Evolutionary conservation across 176 grass and related monocot genomes (phyloP).

Genomic region (Hyparrhenia diplandra): DNA sequence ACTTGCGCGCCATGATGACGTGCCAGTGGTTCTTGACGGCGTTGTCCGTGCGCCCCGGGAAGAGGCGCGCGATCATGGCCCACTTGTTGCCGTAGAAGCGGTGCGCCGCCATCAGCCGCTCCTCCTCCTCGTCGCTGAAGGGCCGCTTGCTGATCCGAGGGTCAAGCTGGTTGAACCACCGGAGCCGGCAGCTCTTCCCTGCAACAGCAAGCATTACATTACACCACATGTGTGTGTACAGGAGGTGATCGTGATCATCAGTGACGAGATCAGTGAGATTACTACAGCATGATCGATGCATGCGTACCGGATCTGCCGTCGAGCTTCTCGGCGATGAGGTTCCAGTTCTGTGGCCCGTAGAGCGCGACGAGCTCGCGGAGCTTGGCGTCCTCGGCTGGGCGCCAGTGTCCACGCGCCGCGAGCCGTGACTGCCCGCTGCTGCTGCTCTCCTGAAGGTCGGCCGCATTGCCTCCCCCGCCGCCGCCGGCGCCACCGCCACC

Average conservation of each 20-base stretch:
- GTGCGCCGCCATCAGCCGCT: constrained; percentile 82
- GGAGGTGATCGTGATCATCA: no score
- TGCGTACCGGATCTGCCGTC: constrained; percentile 86
- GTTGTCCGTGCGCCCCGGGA: constrained; percentile 92
- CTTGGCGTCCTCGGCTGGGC: constrained; percentile 83
- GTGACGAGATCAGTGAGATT: neutral
- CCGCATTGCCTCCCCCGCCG: neutral
- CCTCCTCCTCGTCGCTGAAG: constrained; percentile 87
- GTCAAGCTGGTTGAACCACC: constrained; percentile 97
- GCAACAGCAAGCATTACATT: neutral
- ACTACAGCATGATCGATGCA: neutral
- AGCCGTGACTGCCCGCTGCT: constrained; percentile 64
- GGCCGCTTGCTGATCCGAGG: constrained; percentile 73
- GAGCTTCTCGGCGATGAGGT: constrained; percentile 85
- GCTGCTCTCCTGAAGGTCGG: constrained; percentile 46
- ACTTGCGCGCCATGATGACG: constrained; percentile 95
- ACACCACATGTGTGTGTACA: no score
- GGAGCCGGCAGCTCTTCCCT: constrained; percentile 95
- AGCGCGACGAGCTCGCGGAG: constrained; percentile 79
- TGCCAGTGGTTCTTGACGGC: constrained; percentile 99
- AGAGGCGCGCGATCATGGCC: constrained; percentile 86
- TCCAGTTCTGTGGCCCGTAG: constrained; percentile 95
- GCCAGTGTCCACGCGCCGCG: constrained; percentile 80
- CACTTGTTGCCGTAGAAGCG: constrained; percentile 90
- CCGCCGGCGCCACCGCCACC: neutral